Evolutionary conservation across 306 rosid genomes (phyloP), one percentile per base, ranked within the genome.

Genomic region (Canavalia ensiformis): DNA sequence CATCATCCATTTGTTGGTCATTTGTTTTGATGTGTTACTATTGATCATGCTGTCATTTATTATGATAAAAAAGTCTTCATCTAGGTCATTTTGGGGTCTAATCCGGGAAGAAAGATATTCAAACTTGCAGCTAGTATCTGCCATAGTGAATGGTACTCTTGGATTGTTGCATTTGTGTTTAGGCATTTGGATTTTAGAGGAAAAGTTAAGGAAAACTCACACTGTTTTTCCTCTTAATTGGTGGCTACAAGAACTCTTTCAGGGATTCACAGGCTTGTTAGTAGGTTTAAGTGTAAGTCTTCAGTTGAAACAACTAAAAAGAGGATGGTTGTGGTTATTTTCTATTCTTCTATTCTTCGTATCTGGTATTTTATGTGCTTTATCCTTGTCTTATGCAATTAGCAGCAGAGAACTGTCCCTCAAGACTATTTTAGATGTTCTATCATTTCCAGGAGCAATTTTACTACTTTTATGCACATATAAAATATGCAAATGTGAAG

Each of bases 151-250:
- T 83, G 84, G 82, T 2, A 78, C 73, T 78, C 79, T 91, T 69
- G 96, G 94, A 29, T 55, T 86, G 2, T 76, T 75, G 55, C 87
- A 86, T 84, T 75, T 88, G 83, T 79, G 83, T 67, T 70, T 87
- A 50, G 92, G 91, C 9, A 62, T 86, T 79, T 86, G 91, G 88
- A 28, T 46, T 76, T 71, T 92, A 51, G 92, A 79, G 72, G 88
- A 92, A 85, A 84, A 75, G 55, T 29, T 89, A 76, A 85, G 78
- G 73, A 81, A 46, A 84, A 60, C 45, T 12, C 57, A 81, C 33
- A 52, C 72, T 1, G 87, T 79, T 76, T 75, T 88, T 63, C 94
- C 96, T 39, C 78, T 91, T 63, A 13, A 83, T 73, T 64, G 37
- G 87, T 65, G 90, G 91, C 66, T 83, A 49, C 47, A 60, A 84